These are phyloP conservation scores for Barnettozyma californica DNA, from an alignment of 805 yeast species.

Conservation along the genomic window DNA sequence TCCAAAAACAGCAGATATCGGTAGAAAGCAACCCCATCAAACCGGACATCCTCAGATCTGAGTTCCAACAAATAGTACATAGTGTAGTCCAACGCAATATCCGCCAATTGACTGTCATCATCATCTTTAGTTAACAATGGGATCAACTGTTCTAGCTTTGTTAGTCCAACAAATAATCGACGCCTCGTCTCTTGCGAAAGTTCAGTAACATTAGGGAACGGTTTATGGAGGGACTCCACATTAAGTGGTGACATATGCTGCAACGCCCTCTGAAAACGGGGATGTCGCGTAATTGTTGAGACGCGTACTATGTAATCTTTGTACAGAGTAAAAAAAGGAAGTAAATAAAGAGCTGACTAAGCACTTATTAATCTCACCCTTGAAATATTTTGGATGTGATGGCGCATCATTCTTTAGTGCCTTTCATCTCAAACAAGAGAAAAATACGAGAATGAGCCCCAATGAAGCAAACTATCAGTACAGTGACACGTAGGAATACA, in stretches of 20 bases:
- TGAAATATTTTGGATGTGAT: neutral
- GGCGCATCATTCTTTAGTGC: no score
- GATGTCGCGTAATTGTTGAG: neutral
- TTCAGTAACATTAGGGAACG: neutral
- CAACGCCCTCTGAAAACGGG: neutral
- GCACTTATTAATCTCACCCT: neutral
- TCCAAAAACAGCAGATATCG: neutral
- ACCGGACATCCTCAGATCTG: neutral
- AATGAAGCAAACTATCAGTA: constrained; percentile 7
- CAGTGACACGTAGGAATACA: constrained; percentile 23
- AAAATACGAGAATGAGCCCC: neutral
- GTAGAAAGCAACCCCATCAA: neutral
- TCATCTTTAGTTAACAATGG: neutral
- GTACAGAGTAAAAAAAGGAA: no score
- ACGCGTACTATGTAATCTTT: no score
- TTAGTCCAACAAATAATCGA: neutral
- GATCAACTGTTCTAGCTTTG: neutral
- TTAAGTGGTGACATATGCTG: neutral
- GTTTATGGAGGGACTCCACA: neutral
- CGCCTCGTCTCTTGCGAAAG: neutral
- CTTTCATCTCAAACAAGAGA: no score
- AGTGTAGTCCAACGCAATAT: neutral
- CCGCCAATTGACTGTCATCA: neutral
- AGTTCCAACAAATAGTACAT: neutral
- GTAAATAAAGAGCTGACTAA: neutral